Evolutionary conservation across 805 yeast species (phyloP), one percentile per base, ranked within the genome.

Genomic region (Ogataea neopini): DNA sequence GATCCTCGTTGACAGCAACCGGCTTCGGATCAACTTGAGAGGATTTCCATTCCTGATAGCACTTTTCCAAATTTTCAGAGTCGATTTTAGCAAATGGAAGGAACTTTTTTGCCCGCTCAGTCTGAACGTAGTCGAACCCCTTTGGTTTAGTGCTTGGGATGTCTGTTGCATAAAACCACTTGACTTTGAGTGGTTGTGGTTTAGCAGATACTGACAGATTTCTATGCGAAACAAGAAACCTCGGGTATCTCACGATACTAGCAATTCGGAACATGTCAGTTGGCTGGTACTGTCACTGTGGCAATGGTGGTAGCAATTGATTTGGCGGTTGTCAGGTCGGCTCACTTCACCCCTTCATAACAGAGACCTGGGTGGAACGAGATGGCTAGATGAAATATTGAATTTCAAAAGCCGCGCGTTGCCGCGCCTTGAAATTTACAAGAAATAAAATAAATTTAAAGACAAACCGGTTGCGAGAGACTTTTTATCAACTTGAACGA

Each of bases 81-180:
- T 91, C 98, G 32, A 63, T 60, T 23, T 66, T 70, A 0, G 88
- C 75, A 62, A 91, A 91, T 1, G 88, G 83, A 13, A 80, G 66
- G 60, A 85, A 92, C 57, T 80, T 80, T 45, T 69, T 63, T 0
- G 96, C 81, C 2, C 71, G 64, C 36, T 72, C 69, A 0, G 66
- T 63, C 33, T 81, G 80, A 28, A 59, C 66, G 61, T 85, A 87
- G 15, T 74, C 62, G 52, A 72, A 74, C 66, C 83, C 78, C 18
- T 62, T 70, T 1, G 96, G 96, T 65, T 86, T 86, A 7, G 79
- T 66, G 10, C 71, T 63, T 1, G 97, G 96, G 6, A 81, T 65
- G 61, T 88, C 96, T 0, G 89, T 83, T 2, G 96, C 92, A 58
- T 88, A 85, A 62, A 80, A 89, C 97, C 97, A 90, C 51, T 74